A percentile compares a stretch with the other conserved stretches of the same genome.
Evolutionary conservation across 2,329 filamentous ascomycete genomes (phyloP).

Genomic region (Metarhizium guizhouense): DNA sequence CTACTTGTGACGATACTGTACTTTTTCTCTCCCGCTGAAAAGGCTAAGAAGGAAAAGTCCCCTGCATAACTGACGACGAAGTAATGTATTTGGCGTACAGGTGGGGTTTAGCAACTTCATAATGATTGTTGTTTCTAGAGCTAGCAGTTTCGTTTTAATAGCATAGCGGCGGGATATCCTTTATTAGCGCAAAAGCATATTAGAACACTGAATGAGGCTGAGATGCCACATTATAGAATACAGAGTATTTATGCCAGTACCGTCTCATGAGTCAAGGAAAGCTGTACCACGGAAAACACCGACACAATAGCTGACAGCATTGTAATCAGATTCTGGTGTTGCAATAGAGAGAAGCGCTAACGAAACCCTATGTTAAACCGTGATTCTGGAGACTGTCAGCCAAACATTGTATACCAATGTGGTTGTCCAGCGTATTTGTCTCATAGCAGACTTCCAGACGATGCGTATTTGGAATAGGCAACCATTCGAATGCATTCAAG

Average conservation of each 20-base stretch:
- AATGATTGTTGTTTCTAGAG: neutral
- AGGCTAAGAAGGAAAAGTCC: conserved; percentile 5
- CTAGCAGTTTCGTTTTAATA: neutral
- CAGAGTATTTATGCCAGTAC: too few species aligned
- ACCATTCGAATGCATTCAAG: too few species aligned
- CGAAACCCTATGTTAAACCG: too few species aligned
- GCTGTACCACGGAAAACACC: too few species aligned
- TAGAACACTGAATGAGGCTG: neutral
- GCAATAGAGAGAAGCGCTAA: too few species aligned
- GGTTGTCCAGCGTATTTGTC: too few species aligned
- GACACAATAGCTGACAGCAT: too few species aligned
- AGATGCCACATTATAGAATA: neutral
- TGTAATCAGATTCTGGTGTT: too few species aligned
- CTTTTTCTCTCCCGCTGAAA: conserved; percentile 11
- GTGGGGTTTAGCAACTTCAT: neutral
- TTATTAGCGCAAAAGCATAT: neutral
- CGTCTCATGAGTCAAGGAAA: neutral
- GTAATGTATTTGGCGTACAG: neutral
- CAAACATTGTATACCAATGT: too few species aligned
- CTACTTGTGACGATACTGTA: conserved; percentile 14
- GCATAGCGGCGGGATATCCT: neutral
- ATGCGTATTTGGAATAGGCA: too few species aligned
- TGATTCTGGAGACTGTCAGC: too few species aligned
- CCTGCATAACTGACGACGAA: neutral
- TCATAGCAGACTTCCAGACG: too few species aligned